phyloP scores from a whole-genome alignment of 345 rosid species.

The Heritiera fomes region DNA sequence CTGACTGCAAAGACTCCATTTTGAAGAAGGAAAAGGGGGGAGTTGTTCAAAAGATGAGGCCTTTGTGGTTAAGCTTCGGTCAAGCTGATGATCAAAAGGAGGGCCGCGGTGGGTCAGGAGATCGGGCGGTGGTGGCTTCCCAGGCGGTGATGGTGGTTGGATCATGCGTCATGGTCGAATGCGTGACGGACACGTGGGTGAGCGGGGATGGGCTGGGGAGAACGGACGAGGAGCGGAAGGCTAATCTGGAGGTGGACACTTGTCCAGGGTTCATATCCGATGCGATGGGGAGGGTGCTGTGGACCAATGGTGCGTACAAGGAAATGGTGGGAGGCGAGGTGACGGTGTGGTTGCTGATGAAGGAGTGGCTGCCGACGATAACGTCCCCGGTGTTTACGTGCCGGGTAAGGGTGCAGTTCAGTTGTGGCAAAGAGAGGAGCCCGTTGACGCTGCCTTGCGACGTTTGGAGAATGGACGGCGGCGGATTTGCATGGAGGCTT shows the following conservation, averaged over 20 bases:
- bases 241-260: constrained; percentile 57
- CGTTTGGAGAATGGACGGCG: constrained; percentile 75
- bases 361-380: constrained; percentile 36
- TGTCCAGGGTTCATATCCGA: constrained; percentile 87
- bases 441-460: constrained; percentile 79
- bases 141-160: constrained; percentile 31
- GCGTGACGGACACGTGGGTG: constrained; percentile 69
- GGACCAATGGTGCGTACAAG: constrained; percentile 73
- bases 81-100: constrained; percentile 24
- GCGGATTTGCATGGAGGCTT: constrained; percentile 88
- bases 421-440: constrained; percentile 48
- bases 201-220: constrained; percentile 51
- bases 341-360: constrained; percentile 70
- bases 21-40: constrained; percentile 24
- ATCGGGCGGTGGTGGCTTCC: constrained; percentile 26
- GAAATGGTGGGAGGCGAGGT: constrained; percentile 57
- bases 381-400: constrained; percentile 61
- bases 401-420: constrained; percentile 68
- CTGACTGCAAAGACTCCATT: constrained; percentile 36
- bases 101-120: constrained; percentile 12
- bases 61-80: constrained; percentile 55
- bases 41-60: constrained; percentile 18
- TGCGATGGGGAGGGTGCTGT: constrained; percentile 59
- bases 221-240: constrained; percentile 57
- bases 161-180: constrained; percentile 74